Conservation (phyloP, 495 filamentous ascomycete genomes). For the Pyrenula massariospora region DNA sequence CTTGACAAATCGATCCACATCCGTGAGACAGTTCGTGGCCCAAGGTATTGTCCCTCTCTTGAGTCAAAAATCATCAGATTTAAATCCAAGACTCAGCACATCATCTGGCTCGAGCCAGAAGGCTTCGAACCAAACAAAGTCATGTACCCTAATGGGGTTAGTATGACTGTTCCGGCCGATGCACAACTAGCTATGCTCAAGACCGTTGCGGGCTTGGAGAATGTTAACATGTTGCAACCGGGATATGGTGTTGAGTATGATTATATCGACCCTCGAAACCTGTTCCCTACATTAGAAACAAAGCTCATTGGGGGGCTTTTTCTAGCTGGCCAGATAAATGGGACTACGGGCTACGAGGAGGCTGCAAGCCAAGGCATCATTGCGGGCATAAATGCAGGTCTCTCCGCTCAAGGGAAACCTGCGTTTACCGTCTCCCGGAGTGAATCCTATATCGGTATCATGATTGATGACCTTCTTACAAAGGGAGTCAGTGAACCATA, state of each 20-base stretch:
- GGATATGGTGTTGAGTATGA: slow-evolving; percentile 99
- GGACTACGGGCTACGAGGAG: slow-evolving; percentile 96
- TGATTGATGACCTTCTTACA: slow-evolving; percentile 97
- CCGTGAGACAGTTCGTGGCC: slow-evolving; percentile 86
- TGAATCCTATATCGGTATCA: slow-evolving; percentile 94
- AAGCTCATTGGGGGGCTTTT: slow-evolving; percentile 84
- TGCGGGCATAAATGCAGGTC: slow-evolving; percentile 86
- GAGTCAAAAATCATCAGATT: slow-evolving; percentile 94
- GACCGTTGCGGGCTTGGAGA: slow-evolving; percentile 76
- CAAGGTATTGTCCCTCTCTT: slow-evolving; percentile 88
- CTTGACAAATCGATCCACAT: slow-evolving; percentile 92
- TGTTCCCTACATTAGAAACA: slow-evolving; percentile 82
- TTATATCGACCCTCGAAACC: slow-evolving; percentile 86
- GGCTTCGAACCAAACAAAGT: slow-evolving; percentile 76
- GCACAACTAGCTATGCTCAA: slow-evolving; percentile 75
- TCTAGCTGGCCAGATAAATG: slow-evolving; percentile 95
- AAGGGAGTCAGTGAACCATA: slow-evolving; percentile 97
- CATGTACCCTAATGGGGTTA: slow-evolving; percentile 94
- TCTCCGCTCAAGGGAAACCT: slow-evolving; percentile 52
- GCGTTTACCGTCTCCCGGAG: slow-evolving; percentile 62
- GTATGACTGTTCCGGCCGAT: slow-evolving; percentile 85
- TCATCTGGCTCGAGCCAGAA: slow-evolving; percentile 95
- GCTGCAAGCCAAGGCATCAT: slow-evolving; percentile 88
- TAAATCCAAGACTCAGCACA: slow-evolving; percentile 60
- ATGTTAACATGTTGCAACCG: slow-evolving; percentile 86